Conservation (phyloP, 1,139 yeast species). For the Meyerozyma carpophila region DNA sequence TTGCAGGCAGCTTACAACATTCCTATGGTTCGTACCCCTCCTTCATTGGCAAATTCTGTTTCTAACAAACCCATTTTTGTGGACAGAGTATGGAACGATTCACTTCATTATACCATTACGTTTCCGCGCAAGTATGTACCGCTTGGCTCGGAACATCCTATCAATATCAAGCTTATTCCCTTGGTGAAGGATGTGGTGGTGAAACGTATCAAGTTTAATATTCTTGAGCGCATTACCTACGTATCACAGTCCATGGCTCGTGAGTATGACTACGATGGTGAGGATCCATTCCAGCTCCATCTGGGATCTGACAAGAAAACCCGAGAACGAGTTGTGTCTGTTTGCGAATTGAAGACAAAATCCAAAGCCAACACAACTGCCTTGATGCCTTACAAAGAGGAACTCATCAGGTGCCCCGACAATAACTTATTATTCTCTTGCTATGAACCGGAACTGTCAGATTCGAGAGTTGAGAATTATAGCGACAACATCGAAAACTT, state of each 20-base stretch:
- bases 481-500: conserved; percentile 9
- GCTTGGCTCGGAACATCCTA: conserved; percentile 57
- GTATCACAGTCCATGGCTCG: conserved; percentile 48
- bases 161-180: conserved; percentile 69
- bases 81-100: conserved; percentile 75
- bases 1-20: conserved; percentile 29
- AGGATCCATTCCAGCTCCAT: conserved; percentile 30
- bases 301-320: conserved; percentile 18
- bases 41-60: conserved; percentile 66
- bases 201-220: conserved; percentile 67
- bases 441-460: conserved; percentile 30
- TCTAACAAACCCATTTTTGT: conserved; percentile 80
- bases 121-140: conserved; percentile 73
- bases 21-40: conserved; percentile 73
- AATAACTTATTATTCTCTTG: conserved; percentile 59
- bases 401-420: conserved; percentile 52
- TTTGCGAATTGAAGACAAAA: conserved; percentile 60
- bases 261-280: conserved; percentile 55
- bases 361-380: conserved; percentile 28
- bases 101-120: conserved; percentile 72
- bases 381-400: conserved; percentile 53
- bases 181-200: conserved; percentile 61
- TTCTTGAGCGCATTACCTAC: conserved; percentile 65
- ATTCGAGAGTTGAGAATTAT: conserved; percentile 9
- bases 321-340: conserved; percentile 51